Evolutionary conservation across 805 yeast species (phyloP).

Genomic region (Ogataea methylovora): DNA sequence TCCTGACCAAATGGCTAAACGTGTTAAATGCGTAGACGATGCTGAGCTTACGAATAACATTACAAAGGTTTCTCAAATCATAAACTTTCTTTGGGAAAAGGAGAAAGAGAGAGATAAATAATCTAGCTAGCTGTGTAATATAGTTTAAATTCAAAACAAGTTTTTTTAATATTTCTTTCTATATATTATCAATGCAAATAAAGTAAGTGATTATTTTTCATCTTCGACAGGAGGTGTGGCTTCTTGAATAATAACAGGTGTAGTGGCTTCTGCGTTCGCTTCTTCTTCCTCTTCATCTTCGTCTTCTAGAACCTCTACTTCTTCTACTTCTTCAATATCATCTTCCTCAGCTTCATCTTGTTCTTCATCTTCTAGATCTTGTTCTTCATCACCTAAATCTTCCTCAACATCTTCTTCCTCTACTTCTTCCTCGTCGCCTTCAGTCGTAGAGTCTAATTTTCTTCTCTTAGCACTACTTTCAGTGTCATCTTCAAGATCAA

Average conservation of each 20-base stretch:
- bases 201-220: conserved; percentile 1
- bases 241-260: conserved; percentile 1
- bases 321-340: conserved; percentile 1
- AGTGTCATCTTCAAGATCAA: conserved; percentile 30
- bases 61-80: conserved; percentile 34
- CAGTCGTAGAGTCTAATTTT: conserved; percentile 3
- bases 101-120: neutral
- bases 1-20: conserved; percentile 46
- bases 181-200: neutral
- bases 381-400: neutral
- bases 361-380: neutral
- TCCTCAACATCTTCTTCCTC: conserved; percentile 6
- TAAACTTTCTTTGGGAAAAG: conserved; percentile 32
- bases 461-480: conserved; percentile 5
- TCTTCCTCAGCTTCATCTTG: conserved; percentile 1
- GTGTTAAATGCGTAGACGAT: too few species aligned
- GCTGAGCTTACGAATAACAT: too few species aligned
- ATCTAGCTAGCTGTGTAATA: too few species aligned
- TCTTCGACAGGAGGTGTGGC: conserved; percentile 1
- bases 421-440: conserved; percentile 8
- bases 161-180: neutral
- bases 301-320: neutral
- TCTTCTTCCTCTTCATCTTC: neutral
- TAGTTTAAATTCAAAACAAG: too few species aligned
- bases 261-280: conserved; percentile 1